These are phyloP conservation scores for Cercospora zeina DNA, from an alignment of 2,329 filamentous ascomycete genomes.

Conservation along the genomic window DNA sequence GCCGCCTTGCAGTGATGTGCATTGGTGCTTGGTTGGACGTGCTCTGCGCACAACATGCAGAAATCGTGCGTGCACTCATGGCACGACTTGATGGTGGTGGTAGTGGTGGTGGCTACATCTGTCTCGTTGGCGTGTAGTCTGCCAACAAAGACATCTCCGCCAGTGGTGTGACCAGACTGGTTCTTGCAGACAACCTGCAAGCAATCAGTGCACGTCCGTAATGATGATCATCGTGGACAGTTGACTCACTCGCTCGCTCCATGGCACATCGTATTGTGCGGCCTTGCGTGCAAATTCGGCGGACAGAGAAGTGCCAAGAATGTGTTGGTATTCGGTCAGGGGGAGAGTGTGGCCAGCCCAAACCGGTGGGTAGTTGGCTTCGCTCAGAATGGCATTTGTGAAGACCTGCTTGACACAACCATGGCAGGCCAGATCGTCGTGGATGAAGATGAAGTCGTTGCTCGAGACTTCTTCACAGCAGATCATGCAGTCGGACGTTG, in stretches of 20 bases:
- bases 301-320: background rate
- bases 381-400: background rate
- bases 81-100: background rate
- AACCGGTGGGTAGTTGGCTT: conserved; percentile 8
- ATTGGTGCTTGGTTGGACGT: background rate
- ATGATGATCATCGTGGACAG: background rate
- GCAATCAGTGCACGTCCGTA: background rate
- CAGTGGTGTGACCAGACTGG: background rate
- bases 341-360: background rate
- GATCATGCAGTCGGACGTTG: background rate
- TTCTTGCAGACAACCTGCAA: conserved; percentile 3
- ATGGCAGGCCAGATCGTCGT: conserved; percentile 3
- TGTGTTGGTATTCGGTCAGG: conserved; percentile 2
- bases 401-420: conserved; percentile 2
- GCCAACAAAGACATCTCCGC: background rate
- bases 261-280: background rate
- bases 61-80: background rate
- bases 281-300: background rate
- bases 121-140: background rate
- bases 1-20: conserved; percentile 2
- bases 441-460: conserved; percentile 1
- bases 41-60: conserved; percentile 2
- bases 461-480: background rate
- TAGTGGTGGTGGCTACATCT: background rate
- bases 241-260: conserved; percentile 5